Conservation (phyloP, 2,329 filamentous ascomycete species). For the Zymoseptoria ardabiliae region DNA sequence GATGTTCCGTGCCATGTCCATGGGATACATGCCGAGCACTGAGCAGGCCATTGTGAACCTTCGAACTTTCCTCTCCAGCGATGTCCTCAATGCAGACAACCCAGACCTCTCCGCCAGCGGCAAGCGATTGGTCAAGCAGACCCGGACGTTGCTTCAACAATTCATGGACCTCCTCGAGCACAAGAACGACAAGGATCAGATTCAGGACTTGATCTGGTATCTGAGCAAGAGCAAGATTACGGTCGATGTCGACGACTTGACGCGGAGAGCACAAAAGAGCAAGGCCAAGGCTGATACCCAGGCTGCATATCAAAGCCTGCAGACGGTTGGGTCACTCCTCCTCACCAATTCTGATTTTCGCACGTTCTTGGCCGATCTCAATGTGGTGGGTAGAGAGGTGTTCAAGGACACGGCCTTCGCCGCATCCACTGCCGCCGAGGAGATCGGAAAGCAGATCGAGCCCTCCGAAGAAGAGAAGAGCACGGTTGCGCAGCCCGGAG, state of each 20-base stretch:
- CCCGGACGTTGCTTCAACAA: slow-evolving; percentile 65
- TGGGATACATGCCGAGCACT: slow-evolving; percentile 88
- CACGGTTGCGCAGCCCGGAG: slow-evolving; percentile 45
- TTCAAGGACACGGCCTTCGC: slow-evolving; percentile 80
- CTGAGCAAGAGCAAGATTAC: slow-evolving; percentile 65
- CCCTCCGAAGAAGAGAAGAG: slow-evolving; percentile 57
- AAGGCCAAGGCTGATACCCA: slow-evolving; percentile 63
- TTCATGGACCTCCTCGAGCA: slow-evolving; percentile 74
- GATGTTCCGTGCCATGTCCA: slow-evolving; percentile 72
- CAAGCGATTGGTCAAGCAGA: slow-evolving; percentile 62
- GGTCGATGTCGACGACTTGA: slow-evolving; percentile 59
- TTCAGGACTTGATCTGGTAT: slow-evolving; percentile 90
- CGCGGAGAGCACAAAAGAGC: slow-evolving; percentile 52
- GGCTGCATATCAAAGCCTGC: slow-evolving; percentile 73
- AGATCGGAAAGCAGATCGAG: slow-evolving; percentile 66
- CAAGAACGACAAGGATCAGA: slow-evolving; percentile 77
- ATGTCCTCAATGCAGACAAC: slow-evolving; percentile 68
- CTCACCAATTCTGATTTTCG: slow-evolving; percentile 88
- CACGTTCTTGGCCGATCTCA: slow-evolving; percentile 73
- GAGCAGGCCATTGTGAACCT: slow-evolving; percentile 76
- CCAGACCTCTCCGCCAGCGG: slow-evolving; percentile 72
- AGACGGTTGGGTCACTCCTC: slow-evolving; percentile 75
- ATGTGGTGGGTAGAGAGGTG: slow-evolving; percentile 71
- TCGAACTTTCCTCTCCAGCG: slow-evolving; percentile 67
- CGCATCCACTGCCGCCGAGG: slow-evolving; percentile 65